Conservation (phyloP, 352 stramenopile genomes). For the Phytophthora fragariaefolia region DNA sequence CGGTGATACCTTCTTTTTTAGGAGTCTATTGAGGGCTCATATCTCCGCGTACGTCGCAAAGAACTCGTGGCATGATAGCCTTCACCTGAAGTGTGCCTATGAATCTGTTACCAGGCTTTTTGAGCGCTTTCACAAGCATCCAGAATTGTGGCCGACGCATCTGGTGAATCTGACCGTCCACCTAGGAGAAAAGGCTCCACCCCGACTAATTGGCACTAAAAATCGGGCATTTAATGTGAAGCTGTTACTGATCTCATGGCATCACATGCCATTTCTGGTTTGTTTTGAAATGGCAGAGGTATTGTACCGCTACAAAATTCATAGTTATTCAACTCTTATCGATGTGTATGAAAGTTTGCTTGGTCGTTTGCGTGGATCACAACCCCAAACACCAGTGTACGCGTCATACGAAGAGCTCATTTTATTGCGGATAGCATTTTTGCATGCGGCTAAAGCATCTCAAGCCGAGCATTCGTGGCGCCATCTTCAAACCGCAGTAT, state of each 20-base stretch:
- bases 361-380: constrained; percentile 48
- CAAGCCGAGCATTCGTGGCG: constrained; percentile 13
- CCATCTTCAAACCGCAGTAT: constrained; percentile 34
- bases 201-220: background rate
- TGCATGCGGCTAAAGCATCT: constrained; percentile 48
- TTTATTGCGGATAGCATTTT: constrained; percentile 56
- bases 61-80: constrained; percentile 33
- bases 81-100: constrained; percentile 48
- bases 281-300: constrained; percentile 73
- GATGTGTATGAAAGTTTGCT: constrained; percentile 68
- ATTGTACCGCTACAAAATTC: constrained; percentile 49
- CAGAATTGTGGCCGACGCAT: constrained; percentile 16
- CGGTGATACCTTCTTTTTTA: constrained; percentile 62
- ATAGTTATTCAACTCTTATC: constrained; percentile 29
- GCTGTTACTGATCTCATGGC: constrained; percentile 58
- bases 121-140: constrained; percentile 39
- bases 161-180: constrained; percentile 18
- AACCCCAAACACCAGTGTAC: constrained; percentile 39
- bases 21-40: constrained; percentile 58
- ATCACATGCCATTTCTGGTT: constrained; percentile 62
- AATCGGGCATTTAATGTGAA: constrained; percentile 26
- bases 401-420: constrained; percentile 60
- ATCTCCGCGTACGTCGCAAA: constrained; percentile 48
- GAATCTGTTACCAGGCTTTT: constrained; percentile 41
- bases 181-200: constrained; percentile 4